phyloP scores from a whole-genome alignment of 768 basidiomycete species.

The Agaricus bisporus region DNA sequence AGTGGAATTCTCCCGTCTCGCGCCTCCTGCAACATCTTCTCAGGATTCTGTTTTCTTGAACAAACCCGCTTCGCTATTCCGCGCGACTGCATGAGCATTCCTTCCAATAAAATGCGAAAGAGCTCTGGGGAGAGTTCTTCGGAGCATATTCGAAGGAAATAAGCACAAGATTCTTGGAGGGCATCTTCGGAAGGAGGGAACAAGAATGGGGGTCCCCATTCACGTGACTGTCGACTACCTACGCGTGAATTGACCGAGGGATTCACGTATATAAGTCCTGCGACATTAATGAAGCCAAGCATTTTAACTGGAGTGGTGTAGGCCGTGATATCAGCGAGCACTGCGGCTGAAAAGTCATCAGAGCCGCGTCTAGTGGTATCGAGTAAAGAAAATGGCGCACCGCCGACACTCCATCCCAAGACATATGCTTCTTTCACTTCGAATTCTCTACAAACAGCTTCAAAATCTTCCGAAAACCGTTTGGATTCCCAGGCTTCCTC shows the following conservation, averaged over 20 bases:
- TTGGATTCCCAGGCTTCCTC: slow-evolving; percentile 21
- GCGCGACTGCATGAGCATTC: slow-evolving; percentile 20
- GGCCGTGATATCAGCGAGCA: slow-evolving; percentile 21
- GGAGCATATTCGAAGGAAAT: slow-evolving; percentile 13
- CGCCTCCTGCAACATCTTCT: slow-evolving; percentile 19
- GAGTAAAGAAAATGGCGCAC: background rate
- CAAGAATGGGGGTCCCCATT: slow-evolving; percentile 13
- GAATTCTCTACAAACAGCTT: slow-evolving; percentile 24
- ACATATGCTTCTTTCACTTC: slow-evolving; percentile 22
- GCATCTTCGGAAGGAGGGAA: slow-evolving; percentile 17
- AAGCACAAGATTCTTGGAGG: slow-evolving; percentile 19
- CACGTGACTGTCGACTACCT: slow-evolving; percentile 15
- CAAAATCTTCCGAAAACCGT: slow-evolving; percentile 25
- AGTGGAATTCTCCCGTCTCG: slow-evolving; percentile 18
- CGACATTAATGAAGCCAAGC: slow-evolving; percentile 21
- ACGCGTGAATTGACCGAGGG: slow-evolving; percentile 13
- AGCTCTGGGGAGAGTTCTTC: slow-evolving; percentile 12
- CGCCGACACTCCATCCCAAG: slow-evolving; percentile 25
- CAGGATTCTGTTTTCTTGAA: slow-evolving; percentile 19
- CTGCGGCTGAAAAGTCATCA: slow-evolving; percentile 12
- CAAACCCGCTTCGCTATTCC: slow-evolving; percentile 16
- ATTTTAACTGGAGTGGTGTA: slow-evolving; percentile 20
- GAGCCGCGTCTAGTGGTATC: background rate
- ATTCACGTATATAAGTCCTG: slow-evolving; percentile 22
- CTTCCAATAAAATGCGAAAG: slow-evolving; percentile 18